A percentile compares a stretch with the other conserved stretches of the same genome.
These are phyloP conservation scores for Phytophthora nicotianae DNA, from an alignment of 352 stramenopile species.

Conservation along the genomic window DNA sequence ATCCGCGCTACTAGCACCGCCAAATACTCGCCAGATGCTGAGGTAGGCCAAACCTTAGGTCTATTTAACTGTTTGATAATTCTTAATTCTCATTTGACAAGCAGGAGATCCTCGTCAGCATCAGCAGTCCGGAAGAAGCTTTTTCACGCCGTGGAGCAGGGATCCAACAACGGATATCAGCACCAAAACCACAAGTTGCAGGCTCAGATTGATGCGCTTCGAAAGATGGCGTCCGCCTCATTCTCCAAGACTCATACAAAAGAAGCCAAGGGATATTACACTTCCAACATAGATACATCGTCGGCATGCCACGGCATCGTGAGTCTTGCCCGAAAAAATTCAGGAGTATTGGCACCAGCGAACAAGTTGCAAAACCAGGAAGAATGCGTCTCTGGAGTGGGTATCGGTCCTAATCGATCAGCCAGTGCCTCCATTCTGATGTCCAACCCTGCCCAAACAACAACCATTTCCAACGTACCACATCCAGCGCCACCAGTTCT, in stretches of 20 bases:
- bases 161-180: constrained; percentile 34
- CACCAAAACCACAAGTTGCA: constrained; percentile 39
- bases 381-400: constrained; percentile 28
- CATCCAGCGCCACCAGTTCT: constrained; percentile 21
- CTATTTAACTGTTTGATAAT: background rate
- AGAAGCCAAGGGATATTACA: constrained; percentile 12
- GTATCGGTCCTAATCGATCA: constrained; percentile 24
- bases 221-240: constrained; percentile 31
- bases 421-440: constrained; percentile 23
- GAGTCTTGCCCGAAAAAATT: constrained; percentile 13
- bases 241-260: constrained; percentile 13
- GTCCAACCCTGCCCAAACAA: constrained; percentile 8
- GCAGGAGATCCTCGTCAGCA: constrained; percentile 67
- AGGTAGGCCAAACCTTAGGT: constrained; percentile 17
- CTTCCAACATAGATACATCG: constrained; percentile 7
- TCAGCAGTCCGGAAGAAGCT: constrained; percentile 75
- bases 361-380: constrained; percentile 29
- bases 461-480: constrained; percentile 1
- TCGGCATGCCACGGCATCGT: constrained; percentile 8
- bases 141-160: constrained; percentile 57
- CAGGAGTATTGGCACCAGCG: background rate
- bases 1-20: constrained; percentile 14
- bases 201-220: constrained; percentile 44
- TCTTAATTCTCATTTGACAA: background rate
- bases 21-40: constrained; percentile 30